Evolutionary conservation across 2,329 filamentous ascomycete species (phyloP).

Genomic region (Aspergillus hortae): DNA sequence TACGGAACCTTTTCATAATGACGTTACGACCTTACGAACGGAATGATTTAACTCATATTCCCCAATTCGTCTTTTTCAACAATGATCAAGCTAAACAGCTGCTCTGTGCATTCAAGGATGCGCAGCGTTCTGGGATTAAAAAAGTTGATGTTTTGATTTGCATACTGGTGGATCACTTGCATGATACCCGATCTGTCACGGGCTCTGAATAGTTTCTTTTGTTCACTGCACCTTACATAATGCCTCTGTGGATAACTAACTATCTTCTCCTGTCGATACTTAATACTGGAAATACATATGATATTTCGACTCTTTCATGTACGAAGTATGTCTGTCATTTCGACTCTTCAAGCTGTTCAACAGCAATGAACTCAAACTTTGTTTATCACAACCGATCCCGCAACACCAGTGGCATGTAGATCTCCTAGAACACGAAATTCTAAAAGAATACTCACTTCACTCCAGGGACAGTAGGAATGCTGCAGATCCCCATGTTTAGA

Average conservation of each 20-base stretch:
- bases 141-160: constrained; percentile 7
- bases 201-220: not conserved
- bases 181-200: not conserved
- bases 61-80: constrained; percentile 2
- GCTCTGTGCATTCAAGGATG: not conserved
- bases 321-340: too few relatives aligned
- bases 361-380: too few relatives aligned
- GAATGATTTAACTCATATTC: constrained; percentile 4
- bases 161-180: constrained; percentile 10
- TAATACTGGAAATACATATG: too few relatives aligned
- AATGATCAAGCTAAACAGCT: not conserved
- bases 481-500: too few relatives aligned
- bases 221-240: not conserved
- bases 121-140: not conserved
- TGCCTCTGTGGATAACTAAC: not conserved
- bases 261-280: too few relatives aligned
- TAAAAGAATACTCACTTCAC: too few relatives aligned
- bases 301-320: too few relatives aligned
- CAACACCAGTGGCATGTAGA: too few relatives aligned
- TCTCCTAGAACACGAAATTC: too few relatives aligned
- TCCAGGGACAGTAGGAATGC: too few relatives aligned
- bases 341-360: too few relatives aligned
- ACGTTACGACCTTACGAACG: constrained; percentile 6
- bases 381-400: too few relatives aligned
- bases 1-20: not conserved